phyloP scores from a whole-genome alignment of 75 land plant genomes.

The Sequoia sempervirens region DNA sequence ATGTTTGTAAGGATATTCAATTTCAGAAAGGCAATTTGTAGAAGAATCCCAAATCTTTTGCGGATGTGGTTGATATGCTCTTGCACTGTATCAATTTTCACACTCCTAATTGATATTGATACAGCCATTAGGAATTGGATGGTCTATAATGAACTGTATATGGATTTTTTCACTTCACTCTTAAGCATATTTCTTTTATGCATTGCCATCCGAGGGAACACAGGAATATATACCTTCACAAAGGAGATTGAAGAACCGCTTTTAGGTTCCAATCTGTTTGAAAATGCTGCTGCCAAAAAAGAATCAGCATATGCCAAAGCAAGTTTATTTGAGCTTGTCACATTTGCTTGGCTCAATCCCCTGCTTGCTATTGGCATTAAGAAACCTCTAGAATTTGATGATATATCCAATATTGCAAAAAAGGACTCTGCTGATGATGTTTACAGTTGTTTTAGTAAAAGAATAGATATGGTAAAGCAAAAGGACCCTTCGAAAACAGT shows the following conservation, averaged over 20 bases:
- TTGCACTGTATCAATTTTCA: conserved; percentile 26
- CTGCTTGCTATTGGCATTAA: conserved; percentile 56
- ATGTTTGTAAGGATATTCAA: conserved; percentile 15
- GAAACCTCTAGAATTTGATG: conserved; percentile 63
- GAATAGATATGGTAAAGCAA: conserved; percentile 27
- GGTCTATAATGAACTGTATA: conserved; percentile 13
- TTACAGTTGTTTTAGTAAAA: conserved; percentile 29
- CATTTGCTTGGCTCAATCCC: conserved; percentile 81
- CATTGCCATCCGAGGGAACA: conserved; percentile 44
- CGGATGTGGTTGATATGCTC: conserved; percentile 55
- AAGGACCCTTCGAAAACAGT: conserved; percentile 25
- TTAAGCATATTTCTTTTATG: conserved; percentile 23
- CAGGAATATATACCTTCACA: conserved; percentile 18
- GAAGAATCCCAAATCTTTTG: conserved; percentile 42
- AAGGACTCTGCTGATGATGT: conserved; percentile 49
- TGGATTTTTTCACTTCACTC: conserved; percentile 20
- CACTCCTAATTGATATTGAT: conserved; percentile 17
- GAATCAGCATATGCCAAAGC: conserved; percentile 52
- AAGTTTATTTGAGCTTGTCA: conserved; percentile 44
- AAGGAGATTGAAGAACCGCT: conserved; percentile 48
- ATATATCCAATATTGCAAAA: conserved; percentile 54
- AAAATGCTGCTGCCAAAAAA: conserved; percentile 11
- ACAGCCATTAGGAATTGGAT: neutral
- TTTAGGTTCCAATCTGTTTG: conserved; percentile 22
- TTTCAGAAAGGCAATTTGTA: conserved; percentile 8